Conservation (phyloP, 495 filamentous ascomycete species). For the Ramalina intermedia region DNA sequence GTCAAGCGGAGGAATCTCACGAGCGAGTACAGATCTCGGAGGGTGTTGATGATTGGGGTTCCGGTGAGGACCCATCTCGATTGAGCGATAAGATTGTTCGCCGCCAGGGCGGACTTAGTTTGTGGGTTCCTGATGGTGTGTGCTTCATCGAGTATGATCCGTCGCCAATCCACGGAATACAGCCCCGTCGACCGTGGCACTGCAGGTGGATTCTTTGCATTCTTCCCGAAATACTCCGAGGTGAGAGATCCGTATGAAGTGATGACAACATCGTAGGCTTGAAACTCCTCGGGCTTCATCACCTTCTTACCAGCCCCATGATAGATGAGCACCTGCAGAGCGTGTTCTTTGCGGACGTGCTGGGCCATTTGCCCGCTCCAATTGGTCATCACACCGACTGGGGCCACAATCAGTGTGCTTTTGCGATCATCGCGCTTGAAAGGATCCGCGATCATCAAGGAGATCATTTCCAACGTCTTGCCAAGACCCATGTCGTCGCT, state of each 20-base stretch:
- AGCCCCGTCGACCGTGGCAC: constrained; percentile 28
- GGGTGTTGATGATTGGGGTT: constrained; percentile 61
- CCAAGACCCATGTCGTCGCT: constrained; percentile 94
- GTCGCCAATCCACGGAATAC: constrained; percentile 59
- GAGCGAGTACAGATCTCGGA: constrained; percentile 73
- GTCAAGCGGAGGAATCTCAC: constrained; percentile 64
- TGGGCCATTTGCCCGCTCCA: constrained; percentile 72
- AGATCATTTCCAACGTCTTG: constrained; percentile 82
- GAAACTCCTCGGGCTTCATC: constrained; percentile 37
- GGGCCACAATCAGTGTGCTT: constrained; percentile 67
- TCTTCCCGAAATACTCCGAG: constrained; percentile 26
- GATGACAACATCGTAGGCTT: constrained; percentile 57
- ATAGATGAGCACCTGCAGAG: constrained; percentile 56
- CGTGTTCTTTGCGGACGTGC: constrained; percentile 47
- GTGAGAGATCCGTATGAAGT: constrained; percentile 63
- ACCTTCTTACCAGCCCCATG: constrained; percentile 51
- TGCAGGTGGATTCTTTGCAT: constrained; percentile 13
- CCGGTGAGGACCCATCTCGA: constrained; percentile 77
- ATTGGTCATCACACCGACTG: constrained; percentile 83
- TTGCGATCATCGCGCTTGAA: constrained; percentile 18
- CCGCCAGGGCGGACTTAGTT: constrained; percentile 57
- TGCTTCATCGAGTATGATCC: constrained; percentile 77
- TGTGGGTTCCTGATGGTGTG: constrained; percentile 71
- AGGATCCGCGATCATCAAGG: constrained; percentile 54
- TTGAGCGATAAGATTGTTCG: constrained; percentile 47